Conservation (phyloP, 331 rosid genomes). For the Telfairia occidentalis region DNA sequence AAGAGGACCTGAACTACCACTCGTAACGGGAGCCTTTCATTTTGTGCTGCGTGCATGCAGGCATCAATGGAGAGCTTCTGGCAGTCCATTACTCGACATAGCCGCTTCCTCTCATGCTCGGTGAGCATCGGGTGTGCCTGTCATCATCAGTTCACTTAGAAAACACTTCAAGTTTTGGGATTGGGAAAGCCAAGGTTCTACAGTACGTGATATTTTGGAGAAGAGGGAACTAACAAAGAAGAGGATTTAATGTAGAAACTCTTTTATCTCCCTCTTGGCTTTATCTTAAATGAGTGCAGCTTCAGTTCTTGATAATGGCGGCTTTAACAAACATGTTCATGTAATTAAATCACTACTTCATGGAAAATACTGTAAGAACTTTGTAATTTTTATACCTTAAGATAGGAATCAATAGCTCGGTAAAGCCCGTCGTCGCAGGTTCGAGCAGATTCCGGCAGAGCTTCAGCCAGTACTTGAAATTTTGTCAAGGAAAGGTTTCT, state of each 20-base stretch:
- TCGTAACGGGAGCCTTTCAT: slow-evolving; percentile 88
- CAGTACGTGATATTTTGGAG: background rate
- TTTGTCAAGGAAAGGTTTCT: slow-evolving; percentile 81
- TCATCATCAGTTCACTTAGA: slow-evolving; percentile 11
- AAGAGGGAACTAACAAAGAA: background rate
- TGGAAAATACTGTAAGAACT: background rate
- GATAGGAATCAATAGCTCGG: slow-evolving; percentile 87
- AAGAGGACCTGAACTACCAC: slow-evolving; percentile 93
- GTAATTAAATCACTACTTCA: background rate
- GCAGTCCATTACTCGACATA: slow-evolving; percentile 94
- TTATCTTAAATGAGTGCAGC: background rate
- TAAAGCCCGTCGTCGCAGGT: slow-evolving; percentile 93
- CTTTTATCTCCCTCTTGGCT: background rate
- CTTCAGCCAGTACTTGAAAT: slow-evolving; percentile 94
- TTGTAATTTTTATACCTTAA: slow-evolving; percentile 35
- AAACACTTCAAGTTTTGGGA: background rate
- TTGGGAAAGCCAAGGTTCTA: background rate
- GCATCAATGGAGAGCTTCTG: slow-evolving; percentile 95
- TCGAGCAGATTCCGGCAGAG: slow-evolving; percentile 91
- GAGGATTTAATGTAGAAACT: background rate
- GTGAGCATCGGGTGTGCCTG: slow-evolving; percentile 91
- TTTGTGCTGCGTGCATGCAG: slow-evolving; percentile 95
- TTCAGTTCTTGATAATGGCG: too few species aligned
- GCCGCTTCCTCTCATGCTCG: slow-evolving; percentile 91
- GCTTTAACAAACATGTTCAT: background rate